Percentiles rank a stretch among this genome's conserved stretches.
Conservation (phyloP, 2,329 filamentous ascomycete species). For the Cladosporium sp. region DNA sequence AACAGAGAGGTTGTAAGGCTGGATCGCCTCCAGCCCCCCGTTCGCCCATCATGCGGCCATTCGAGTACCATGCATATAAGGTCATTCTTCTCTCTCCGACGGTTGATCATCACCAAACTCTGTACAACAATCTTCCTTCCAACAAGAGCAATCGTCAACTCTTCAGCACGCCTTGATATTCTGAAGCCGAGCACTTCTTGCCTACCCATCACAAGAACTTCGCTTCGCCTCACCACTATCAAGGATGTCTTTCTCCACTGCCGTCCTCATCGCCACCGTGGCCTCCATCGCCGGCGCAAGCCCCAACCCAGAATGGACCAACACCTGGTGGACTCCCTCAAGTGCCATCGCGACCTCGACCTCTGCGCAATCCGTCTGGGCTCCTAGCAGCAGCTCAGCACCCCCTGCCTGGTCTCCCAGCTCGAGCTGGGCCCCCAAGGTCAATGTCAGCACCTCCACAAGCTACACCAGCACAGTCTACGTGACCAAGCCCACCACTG, state of each 20-base stretch:
- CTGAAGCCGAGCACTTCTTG: constrained; percentile 7
- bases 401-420: constrained; percentile 2
- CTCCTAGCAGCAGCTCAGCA: not conserved
- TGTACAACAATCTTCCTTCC: not conserved
- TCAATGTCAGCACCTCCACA: constrained; percentile 4
- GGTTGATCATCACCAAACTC: not conserved
- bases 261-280: not conserved
- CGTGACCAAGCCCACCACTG: constrained; percentile 8
- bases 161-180: constrained; percentile 3
- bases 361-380: constrained; percentile 2
- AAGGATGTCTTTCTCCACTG: constrained; percentile 10
- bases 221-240: constrained; percentile 5
- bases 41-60: constrained; percentile 4
- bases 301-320: not conserved
- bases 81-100: not conserved
- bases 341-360: not conserved
- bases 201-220: not conserved
- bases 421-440: constrained; percentile 4
- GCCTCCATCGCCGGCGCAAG: not conserved
- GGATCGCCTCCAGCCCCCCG: constrained; percentile 7
- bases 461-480: constrained; percentile 11
- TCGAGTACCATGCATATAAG: constrained; percentile 10
- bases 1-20: constrained; percentile 10
- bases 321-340: constrained; percentile 10
- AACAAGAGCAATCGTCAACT: not conserved